phyloP scores from a whole-genome alignment of 768 basidiomycete species.

The Psilocybe cubensis region DNA sequence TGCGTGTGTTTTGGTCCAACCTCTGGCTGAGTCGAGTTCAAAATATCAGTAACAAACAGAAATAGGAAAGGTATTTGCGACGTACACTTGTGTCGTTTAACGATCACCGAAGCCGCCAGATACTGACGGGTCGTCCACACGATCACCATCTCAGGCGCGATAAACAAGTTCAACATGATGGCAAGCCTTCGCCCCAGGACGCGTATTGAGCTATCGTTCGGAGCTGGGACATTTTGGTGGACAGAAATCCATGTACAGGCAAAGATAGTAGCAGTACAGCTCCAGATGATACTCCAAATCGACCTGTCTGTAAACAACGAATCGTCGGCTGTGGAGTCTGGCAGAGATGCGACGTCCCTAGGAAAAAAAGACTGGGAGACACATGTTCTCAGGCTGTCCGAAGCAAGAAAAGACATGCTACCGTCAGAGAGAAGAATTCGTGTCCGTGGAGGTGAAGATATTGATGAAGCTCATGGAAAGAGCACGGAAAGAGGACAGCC shows the following conservation, averaged over 20 bases:
- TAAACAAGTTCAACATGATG: constrained; percentile 15
- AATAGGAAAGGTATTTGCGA: background rate
- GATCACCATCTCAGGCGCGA: constrained; percentile 19
- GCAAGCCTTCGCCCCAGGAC: constrained; percentile 5
- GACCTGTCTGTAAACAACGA: constrained; percentile 8
- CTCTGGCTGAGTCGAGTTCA: background rate
- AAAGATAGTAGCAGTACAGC: constrained; percentile 23
- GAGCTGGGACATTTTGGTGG: constrained; percentile 23
- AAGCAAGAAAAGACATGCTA: too few species aligned
- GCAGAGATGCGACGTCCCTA: background rate
- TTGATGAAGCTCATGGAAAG: too few species aligned
- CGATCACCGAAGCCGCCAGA: constrained; percentile 3
- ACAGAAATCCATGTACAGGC: constrained; percentile 25
- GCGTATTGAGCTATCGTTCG: background rate
- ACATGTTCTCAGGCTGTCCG: too few species aligned
- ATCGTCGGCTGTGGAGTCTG: background rate
- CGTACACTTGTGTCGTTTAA: constrained; percentile 3
- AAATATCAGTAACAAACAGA: background rate
- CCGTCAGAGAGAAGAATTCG: too few species aligned
- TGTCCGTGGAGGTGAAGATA: too few species aligned
- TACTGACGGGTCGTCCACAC: constrained; percentile 18
- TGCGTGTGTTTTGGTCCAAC: constrained; percentile 19
- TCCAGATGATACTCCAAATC: constrained; percentile 20
- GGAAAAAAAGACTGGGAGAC: too few species aligned
- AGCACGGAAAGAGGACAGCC: too few species aligned